These are phyloP conservation scores for Linnemannia zychae DNA, from an alignment of 192 early-diverging fungal genomes.

Conservation along the genomic window DNA sequence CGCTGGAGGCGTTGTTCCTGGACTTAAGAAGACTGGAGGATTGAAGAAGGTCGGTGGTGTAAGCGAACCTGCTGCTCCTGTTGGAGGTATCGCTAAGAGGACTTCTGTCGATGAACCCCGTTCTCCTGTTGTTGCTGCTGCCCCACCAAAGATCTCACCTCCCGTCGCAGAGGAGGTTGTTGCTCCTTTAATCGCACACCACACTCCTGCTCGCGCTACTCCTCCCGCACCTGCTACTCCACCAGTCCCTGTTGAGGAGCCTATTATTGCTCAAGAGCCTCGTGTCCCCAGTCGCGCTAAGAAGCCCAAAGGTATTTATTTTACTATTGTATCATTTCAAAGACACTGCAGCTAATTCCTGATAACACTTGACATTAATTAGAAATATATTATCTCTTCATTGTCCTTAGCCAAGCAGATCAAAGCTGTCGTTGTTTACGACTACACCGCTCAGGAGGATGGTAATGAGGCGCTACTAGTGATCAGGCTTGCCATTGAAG, in stretches of 20 bases:
- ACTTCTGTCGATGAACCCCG: conserved; percentile 44
- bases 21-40: conserved; percentile 70
- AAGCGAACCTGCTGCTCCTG: background rate
- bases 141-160: conserved; percentile 26
- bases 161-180: conserved; percentile 30
- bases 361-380: background rate
- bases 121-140: conserved; percentile 14
- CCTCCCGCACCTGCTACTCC: background rate
- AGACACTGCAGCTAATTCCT: background rate
- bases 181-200: conserved; percentile 30
- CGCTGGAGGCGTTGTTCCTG: conserved; percentile 76
- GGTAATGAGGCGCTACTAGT: conserved; percentile 36
- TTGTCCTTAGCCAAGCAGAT: conserved; percentile 29
- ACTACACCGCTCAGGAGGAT: conserved; percentile 63
- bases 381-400: background rate
- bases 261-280: conserved; percentile 24
- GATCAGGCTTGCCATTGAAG: background rate
- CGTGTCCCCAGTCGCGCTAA: conserved; percentile 50
- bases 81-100: conserved; percentile 21
- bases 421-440: conserved; percentile 62
- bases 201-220: background rate
- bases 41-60: conserved; percentile 37
- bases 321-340: background rate
- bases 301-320: conserved; percentile 41
- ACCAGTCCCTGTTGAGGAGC: conserved; percentile 15